Base-by-base conservation (phyloP, 495 filamentous ascomycete genomes). In the Oidiodendron maius region DNA sequence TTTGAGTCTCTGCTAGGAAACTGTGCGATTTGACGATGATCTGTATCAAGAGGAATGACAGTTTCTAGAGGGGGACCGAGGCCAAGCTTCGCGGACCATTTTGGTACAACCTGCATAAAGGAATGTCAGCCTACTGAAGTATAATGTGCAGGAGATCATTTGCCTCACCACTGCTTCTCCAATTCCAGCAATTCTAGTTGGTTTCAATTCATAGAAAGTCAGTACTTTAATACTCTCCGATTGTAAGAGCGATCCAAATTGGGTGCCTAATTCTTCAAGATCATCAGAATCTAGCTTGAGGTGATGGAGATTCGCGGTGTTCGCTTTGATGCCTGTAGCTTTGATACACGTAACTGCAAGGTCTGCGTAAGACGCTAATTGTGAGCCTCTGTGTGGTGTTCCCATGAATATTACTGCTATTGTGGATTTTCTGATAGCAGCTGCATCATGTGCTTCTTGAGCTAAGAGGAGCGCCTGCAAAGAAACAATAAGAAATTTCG, bases 361-460 rank as follows among this genome's bases (percentile, higher is more conserved):
- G 15, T 44, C 41, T 26, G 41, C 41, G 15, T 44, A 44, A 3
- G 41, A 44, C 3, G 53, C 63, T 45, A 59, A 48, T 40, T 52
- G 52, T n/a, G 55, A 24, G n/a, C 58, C 60, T 15, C 28, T 56
- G 42, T 66, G 64, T 2, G 62, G 62, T 22, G 59, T 60, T 2
- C 63, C 58, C 26, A 66, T 53, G 41, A 66, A 66, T 6, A 56
- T 34, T 3, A 66, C 50, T n/a, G 55, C 63, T 21, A 42, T 52
- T 10, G 55, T 55, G 15, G 15, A 56, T 13, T 50, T 39, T 22
- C 57, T 61, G 12, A 65, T 50, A 15, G 12, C 22, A 13, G 56
- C 43, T 3, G 58, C 50, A 51, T 63, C 44, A 60, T 26, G 16
- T n/a, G n/a, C n/a, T n/a, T n/a, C n/a, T n/a, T n/a, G n/a, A n/a